A percentile compares a stretch with the other conserved stretches of the same genome.
phyloP scores from a whole-genome alignment of 257 asterid genomes.

The Marsdenia floribunda region DNA sequence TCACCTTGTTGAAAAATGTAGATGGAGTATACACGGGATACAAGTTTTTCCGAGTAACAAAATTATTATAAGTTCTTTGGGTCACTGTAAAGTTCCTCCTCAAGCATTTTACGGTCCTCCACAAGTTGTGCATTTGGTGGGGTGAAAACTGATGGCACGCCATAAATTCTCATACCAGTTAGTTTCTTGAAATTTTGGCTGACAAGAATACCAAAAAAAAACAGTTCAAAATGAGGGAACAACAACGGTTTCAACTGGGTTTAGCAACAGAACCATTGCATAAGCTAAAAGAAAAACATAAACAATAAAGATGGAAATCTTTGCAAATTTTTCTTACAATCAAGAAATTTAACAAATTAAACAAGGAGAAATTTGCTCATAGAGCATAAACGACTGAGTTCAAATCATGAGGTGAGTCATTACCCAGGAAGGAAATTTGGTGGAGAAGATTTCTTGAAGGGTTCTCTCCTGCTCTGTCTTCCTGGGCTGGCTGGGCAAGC shows the following conservation, averaged over 20 bases:
- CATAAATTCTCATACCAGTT: constrained; percentile 33
- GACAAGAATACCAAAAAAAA: not conserved
- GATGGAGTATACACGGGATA: constrained; percentile 30
- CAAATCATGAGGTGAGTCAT: not conserved
- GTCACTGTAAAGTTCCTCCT: constrained; percentile 29
- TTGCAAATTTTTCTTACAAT: no score
- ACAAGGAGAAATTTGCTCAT: no score
- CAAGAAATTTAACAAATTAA: no score
- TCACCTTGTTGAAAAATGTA: constrained; percentile 34
- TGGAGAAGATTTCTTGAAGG: not conserved
- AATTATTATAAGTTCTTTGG: constrained; percentile 20
- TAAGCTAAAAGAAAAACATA: not conserved
- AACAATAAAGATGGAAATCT: no score
- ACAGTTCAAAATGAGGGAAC: not conserved
- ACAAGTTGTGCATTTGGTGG: constrained; percentile 36
- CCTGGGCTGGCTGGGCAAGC: no score
- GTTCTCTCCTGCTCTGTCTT: not conserved
- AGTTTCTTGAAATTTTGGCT: constrained; percentile 3
- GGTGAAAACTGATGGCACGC: constrained; percentile 47
- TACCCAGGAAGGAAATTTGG: not conserved
- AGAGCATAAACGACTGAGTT: not conserved
- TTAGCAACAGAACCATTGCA: not conserved
- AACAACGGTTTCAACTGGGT: not conserved
- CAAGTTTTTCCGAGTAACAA: constrained; percentile 15
- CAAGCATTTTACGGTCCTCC: constrained; percentile 36